Evolutionary conservation across 2,329 filamentous ascomycete species (phyloP), one percentile per base, ranked within the genome.

Genomic region (Fonsecaea erecta): DNA sequence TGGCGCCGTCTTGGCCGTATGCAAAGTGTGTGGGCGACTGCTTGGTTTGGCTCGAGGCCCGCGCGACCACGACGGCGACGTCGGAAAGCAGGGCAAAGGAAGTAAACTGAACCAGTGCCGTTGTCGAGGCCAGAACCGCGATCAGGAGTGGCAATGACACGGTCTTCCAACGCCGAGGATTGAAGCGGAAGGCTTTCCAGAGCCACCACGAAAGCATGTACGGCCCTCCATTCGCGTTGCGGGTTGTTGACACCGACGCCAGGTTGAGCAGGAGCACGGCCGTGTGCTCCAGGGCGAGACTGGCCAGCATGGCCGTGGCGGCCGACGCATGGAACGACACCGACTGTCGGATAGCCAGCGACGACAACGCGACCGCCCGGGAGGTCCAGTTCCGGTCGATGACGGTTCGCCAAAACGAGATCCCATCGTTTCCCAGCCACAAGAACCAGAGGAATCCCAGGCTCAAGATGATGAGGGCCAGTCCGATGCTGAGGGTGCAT

Each of bases 1-100:
- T 58, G 18, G 32, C 43, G 12, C 55, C 55, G 37, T 58, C 34
- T 8, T 43, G 11, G 35, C 8, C 26, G 40, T 58, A 58, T 32
- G 43, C 26, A 32, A 58, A 58, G 28, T 43, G n/a, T 32, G 55
- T 58, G 0, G 55, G 55, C 30, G 26, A 37, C n/a, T 16, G 14
- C 21, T 48, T 58, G n/a, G 24, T 43, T 7, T 46, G 16, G 7
- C 21, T 28, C 21, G n/a, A 24, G 34, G n/a, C 55, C 43, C 35
- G 34, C 12, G 34, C n/a, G 9, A 30, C 26, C 18, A 58, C 37
- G 28, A 58, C 34, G 14, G 9, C 37, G 24, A 58, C 26, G 37
- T 58, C 55, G 26, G 55, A 58, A 58, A 58, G 55, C 24, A 58
- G 55, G 16, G 35, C 34, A 32, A 58, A 58, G 16, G 55, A 58